Evolutionary conservation across 2,329 filamentous ascomycete genomes (phyloP), one percentile per base, ranked within the genome.

Genomic region (Pseudocercospora eumusae): DNA sequence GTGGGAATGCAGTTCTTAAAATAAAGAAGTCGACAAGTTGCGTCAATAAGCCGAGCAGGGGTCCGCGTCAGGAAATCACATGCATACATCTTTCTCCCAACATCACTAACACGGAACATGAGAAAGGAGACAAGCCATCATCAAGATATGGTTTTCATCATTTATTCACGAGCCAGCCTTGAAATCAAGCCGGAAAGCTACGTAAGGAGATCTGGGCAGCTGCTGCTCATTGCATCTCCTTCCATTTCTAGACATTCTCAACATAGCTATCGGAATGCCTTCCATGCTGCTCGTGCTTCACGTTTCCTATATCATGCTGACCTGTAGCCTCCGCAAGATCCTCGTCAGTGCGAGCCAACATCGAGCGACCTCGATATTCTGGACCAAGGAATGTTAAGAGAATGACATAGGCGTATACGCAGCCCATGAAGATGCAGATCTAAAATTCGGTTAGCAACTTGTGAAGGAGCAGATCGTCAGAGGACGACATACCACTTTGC

Each of bases 371-470:
- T 64, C 79, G 74, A 74, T 79, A 73, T 72, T 84, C 82, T 0
- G 82, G 82, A 4, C 89, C 89, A 2, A 90, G 47, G 9, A 90
- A 74, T 0, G 87, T 88, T 59, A 91, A 72, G 2, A 87, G 8
- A 63, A 88, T 85, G 4, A 82, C 78, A 71, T 87, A 88, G 1
- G 78, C 83, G 69, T 81, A 96, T 0, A 96, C 91, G 68, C 88
- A 92, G 0, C 83, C 92, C 89, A 96, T 92, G 77, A 96, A 96
- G 71, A 74, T 73, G 52, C 65, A 68, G 60, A 69, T 69, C 62
- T 65, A 28, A 27, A 36, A 36, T 25, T 59, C 13, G 23, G 45
- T 62, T 13, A 63, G 56, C 21, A 36, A 15, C 6, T 27, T 9
- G 15, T 27, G n/a, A n/a, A 23, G 18, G 13, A 15, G 31, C 21